Evolutionary conservation across 768 basidiomycete genomes (phyloP).

Genomic region (Suillus subaureus): DNA sequence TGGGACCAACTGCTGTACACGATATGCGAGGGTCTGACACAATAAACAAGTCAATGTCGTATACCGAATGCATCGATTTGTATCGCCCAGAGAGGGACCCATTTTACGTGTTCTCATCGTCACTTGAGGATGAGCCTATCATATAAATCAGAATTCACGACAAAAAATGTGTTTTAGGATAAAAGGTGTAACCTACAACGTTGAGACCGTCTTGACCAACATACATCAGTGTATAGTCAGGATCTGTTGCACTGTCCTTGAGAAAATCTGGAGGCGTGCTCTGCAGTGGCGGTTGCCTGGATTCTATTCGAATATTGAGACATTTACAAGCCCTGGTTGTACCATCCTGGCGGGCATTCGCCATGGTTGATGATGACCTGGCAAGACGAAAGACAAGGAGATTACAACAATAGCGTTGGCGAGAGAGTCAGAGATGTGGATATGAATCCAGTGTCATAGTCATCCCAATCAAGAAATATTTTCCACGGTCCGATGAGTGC

Average conservation of each 20-base stretch:
- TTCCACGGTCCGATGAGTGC: constrained; percentile 24
- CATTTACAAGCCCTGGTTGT: constrained; percentile 62
- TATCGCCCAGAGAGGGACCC: constrained; percentile 43
- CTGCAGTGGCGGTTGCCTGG: constrained; percentile 31
- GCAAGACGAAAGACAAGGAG: constrained; percentile 20
- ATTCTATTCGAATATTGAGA: constrained; percentile 63
- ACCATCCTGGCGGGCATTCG: constrained; percentile 20
- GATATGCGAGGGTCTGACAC: constrained; percentile 68
- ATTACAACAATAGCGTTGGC: constrained; percentile 28
- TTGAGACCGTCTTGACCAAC: constrained; percentile 69
- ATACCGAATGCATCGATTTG: constrained; percentile 56
- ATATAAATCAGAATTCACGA: constrained; percentile 15
- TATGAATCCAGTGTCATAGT: constrained; percentile 37
- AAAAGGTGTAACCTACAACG: constrained; percentile 50
- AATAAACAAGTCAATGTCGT: constrained; percentile 70
- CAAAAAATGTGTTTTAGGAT: neutral
- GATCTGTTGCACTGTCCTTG: constrained; percentile 25
- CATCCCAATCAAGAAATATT: constrained; percentile 20
- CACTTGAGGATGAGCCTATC: constrained; percentile 66
- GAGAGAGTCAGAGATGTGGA: constrained; percentile 24
- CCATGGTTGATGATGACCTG: constrained; percentile 22
- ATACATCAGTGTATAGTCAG: constrained; percentile 55
- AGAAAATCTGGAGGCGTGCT: constrained; percentile 39
- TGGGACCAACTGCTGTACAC: constrained; percentile 62
- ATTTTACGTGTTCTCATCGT: constrained; percentile 65